These are phyloP conservation scores for Coniochaeta prunicola DNA, from an alignment of 2,329 filamentous ascomycete species.

Conservation along the genomic window DNA sequence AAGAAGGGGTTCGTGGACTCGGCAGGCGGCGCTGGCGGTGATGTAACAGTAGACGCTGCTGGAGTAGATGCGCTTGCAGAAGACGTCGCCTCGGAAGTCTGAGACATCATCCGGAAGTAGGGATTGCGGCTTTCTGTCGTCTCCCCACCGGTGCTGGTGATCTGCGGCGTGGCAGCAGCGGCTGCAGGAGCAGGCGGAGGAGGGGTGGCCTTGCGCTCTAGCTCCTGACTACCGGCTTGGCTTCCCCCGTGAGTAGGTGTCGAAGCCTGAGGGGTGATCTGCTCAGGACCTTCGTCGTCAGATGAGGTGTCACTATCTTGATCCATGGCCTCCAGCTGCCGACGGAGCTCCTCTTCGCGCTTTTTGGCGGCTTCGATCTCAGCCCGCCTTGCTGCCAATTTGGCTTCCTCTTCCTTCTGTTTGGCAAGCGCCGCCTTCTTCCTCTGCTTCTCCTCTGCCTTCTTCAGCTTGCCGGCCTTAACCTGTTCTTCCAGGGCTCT, in stretches of 20 bases:
- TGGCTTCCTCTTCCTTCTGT: constrained; percentile 80
- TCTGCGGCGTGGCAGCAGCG: constrained; percentile 41
- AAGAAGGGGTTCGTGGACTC: constrained; percentile 96
- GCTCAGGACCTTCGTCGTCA: constrained; percentile 71
- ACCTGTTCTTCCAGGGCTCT: constrained; percentile 92
- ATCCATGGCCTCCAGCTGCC: constrained; percentile 70
- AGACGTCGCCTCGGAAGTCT: constrained; percentile 49
- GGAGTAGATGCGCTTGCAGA: constrained; percentile 23
- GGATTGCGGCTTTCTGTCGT: constrained; percentile 86
- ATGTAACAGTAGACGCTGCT: constrained; percentile 31
- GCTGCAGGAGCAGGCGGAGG: constrained; percentile 28
- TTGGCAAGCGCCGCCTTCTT: constrained; percentile 85
- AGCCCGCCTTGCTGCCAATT: constrained; percentile 75
- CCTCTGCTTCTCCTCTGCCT: constrained; percentile 89
- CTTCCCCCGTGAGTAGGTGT: constrained; percentile 48
- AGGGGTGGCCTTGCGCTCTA: constrained; percentile 40
- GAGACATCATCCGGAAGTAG: constrained; percentile 84
- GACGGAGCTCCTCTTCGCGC: constrained; percentile 81
- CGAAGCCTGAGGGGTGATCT: constrained; percentile 57
- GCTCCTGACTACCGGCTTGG: constrained; percentile 45
- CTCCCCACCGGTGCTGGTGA: constrained; percentile 33
- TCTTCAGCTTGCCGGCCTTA: constrained; percentile 85
- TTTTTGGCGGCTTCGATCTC: constrained; percentile 90
- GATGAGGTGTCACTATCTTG: constrained; percentile 71
- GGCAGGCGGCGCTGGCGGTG: constrained; percentile 34